Base-by-base conservation (phyloP, 352 stramenopile genomes). In the Globisporangium iwayamae region DNA sequence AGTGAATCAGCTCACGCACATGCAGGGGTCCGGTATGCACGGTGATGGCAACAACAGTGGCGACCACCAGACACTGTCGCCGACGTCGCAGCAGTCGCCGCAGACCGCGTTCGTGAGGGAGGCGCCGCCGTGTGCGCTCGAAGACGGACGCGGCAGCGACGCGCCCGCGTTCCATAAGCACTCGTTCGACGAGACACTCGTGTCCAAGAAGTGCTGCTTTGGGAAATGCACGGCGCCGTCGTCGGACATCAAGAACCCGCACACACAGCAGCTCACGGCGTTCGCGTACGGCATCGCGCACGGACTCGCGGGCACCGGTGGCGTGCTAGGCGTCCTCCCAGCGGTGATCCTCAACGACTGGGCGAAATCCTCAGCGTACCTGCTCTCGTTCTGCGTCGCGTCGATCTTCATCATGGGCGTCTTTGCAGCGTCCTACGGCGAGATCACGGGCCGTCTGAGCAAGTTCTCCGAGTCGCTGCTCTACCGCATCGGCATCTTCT, bases 331-430 rank as follows among this genome's bases (percentile, higher is more conserved):
- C 14, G 77, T 96, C 11, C 75, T 96, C 18, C 88, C 89, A 0
- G 87, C 88, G 0, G 79, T 96, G 16, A 76, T 93, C 51, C 66
- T 95, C 32, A 77, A 89, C 60, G 71, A 92, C 65, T 78, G 66
- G 64, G 62, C 64, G 57, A 74, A 89, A 39, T 90, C 83, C 20
- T 69, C 71, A 32, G 66, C 87, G 25, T 97, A 96, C 70, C 63
- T 97, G 20, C 63, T 77, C 6, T 83, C 80, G 25, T 96, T 96
- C 72, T 96, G 87, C 63, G 32, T 89, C 9, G 81, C 77, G n/a
- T 90, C 73, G 55, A 96, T 89, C 57, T 68, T 96, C 46, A 90
- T 90, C 30, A 96, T 97, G 86, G 89, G 87, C 47, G 72, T 76
- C 4, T 97, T 96, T 73, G 83, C 90, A 0, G 74, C 78, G 4